phyloP scores from a whole-genome alignment of 2,329 filamentous ascomycete species.

The Emmonsia crescens region DNA sequence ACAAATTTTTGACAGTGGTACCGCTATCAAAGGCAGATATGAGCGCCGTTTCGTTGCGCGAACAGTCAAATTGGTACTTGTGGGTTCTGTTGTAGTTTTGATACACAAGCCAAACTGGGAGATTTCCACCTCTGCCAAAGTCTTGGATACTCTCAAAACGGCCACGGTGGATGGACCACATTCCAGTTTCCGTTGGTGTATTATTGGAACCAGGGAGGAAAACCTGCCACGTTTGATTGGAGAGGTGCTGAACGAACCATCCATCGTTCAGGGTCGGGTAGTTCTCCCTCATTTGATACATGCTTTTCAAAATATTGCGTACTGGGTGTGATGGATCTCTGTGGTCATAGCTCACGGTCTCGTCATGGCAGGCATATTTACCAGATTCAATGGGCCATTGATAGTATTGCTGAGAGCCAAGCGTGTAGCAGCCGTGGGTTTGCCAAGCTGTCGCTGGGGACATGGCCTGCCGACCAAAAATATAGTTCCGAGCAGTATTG shows the following conservation, averaged over 20 bases:
- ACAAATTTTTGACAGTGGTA: slow-evolving; percentile 51
- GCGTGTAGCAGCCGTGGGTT: slow-evolving; percentile 51
- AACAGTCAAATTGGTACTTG: slow-evolving; percentile 49
- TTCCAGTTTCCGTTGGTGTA: slow-evolving; percentile 45
- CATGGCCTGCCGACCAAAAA: slow-evolving; percentile 55
- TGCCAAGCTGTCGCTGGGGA: slow-evolving; percentile 52
- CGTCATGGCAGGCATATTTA: slow-evolving; percentile 46
- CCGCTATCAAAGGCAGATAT: slow-evolving; percentile 46
- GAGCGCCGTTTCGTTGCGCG: slow-evolving; percentile 38
- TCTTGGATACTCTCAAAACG: slow-evolving; percentile 43
- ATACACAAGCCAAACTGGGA: slow-evolving; percentile 37
- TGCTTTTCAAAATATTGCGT: slow-evolving; percentile 50
- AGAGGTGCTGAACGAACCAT: slow-evolving; percentile 44
- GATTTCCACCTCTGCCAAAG: slow-evolving; percentile 34
- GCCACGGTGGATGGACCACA: slow-evolving; percentile 50
- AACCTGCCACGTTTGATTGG: slow-evolving; percentile 44
- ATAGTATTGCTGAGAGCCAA: slow-evolving; percentile 47
- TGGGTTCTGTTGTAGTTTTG: slow-evolving; percentile 38
- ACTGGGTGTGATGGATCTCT: slow-evolving; percentile 52
- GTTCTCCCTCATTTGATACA: slow-evolving; percentile 48
- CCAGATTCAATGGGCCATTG: slow-evolving; percentile 47
- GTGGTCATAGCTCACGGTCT: slow-evolving; percentile 48
- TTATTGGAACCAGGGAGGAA: slow-evolving; percentile 43
- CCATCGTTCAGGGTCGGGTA: slow-evolving; percentile 52
- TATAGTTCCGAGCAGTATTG: slow-evolving; percentile 53